Percentiles rank a stretch among this genome's conserved stretches.
These are phyloP conservation scores for Linnemannia exigua DNA, from an alignment of 192 early-diverging fungal species.

Conservation along the genomic window DNA sequence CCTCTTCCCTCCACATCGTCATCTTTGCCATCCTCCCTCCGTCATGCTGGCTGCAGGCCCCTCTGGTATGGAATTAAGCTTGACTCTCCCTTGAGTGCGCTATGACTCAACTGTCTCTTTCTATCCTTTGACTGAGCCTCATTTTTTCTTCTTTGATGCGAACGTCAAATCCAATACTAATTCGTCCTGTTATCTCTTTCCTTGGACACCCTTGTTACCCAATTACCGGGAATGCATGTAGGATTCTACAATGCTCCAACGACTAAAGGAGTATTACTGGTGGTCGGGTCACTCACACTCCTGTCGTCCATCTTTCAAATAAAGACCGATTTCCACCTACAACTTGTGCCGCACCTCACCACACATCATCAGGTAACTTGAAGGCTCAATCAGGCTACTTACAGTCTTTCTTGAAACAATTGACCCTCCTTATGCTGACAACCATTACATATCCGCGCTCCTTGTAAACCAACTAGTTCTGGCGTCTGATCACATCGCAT, in stretches of 20 bases:
- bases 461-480: conserved; percentile 60
- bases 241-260: conserved; percentile 77
- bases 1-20: neutral
- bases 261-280: conserved; percentile 67
- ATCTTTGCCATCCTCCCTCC: neutral
- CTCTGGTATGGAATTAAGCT: conserved; percentile 27
- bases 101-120: conserved; percentile 15
- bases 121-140: neutral
- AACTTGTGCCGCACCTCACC: conserved; percentile 70
- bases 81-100: conserved; percentile 22
- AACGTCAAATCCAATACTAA: neutral
- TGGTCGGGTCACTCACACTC: conserved; percentile 64
- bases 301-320: conserved; percentile 62
- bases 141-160: neutral
- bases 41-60: conserved; percentile 48
- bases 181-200: neutral
- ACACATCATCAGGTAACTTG: conserved; percentile 69
- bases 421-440: neutral
- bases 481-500: conserved; percentile 71
- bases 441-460: too few relatives aligned
- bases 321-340: conserved; percentile 67
- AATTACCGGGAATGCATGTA: conserved; percentile 17
- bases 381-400: neutral
- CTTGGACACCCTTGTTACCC: neutral
- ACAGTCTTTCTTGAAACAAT: neutral